These are phyloP conservation scores for Colletotrichum gloeosporioides DNA, from an alignment of 2,329 filamentous ascomycete species.

Conservation along the genomic window DNA sequence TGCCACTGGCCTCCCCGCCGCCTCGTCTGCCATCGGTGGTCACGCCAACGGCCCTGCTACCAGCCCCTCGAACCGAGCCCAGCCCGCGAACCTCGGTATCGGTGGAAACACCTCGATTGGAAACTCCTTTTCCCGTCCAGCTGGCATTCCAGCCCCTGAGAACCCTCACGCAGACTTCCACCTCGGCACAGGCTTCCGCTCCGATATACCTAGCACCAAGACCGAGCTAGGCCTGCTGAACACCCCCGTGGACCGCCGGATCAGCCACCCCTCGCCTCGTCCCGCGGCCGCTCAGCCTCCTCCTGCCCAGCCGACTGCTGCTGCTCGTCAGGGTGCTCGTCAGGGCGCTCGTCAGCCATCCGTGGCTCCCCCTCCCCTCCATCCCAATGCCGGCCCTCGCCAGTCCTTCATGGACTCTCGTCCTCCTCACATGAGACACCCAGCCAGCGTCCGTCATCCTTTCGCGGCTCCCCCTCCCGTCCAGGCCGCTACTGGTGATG, in stretches of 20 bases:
- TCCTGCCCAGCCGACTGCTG: not conserved
- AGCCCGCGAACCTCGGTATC: not conserved
- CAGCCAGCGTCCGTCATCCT: not conserved
- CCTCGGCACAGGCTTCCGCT: not conserved
- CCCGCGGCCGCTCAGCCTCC: not conserved
- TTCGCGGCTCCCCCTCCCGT: not conserved
- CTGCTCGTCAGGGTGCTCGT: not conserved
- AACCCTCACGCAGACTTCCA: not conserved
- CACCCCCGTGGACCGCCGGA: not conserved
- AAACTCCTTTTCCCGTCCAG: fast-evolving
- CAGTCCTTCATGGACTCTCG: too few species aligned
- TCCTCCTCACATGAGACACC: not conserved
- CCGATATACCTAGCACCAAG: not conserved
- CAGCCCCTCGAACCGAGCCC: not conserved
- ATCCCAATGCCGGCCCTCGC: not conserved
- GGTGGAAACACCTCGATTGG: not conserved
- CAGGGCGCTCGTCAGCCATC: too few species aligned
- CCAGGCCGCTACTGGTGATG: not conserved
- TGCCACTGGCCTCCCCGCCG: not conserved
- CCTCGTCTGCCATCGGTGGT: not conserved
- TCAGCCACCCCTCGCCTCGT: not conserved
- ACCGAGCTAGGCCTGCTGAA: not conserved
- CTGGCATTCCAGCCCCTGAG: fast-evolving
- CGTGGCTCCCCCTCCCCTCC: not conserved
- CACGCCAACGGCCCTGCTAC: not conserved